Base-by-base conservation (phyloP, 805 yeast species). In the Sungouiozyma intestinalis region DNA sequence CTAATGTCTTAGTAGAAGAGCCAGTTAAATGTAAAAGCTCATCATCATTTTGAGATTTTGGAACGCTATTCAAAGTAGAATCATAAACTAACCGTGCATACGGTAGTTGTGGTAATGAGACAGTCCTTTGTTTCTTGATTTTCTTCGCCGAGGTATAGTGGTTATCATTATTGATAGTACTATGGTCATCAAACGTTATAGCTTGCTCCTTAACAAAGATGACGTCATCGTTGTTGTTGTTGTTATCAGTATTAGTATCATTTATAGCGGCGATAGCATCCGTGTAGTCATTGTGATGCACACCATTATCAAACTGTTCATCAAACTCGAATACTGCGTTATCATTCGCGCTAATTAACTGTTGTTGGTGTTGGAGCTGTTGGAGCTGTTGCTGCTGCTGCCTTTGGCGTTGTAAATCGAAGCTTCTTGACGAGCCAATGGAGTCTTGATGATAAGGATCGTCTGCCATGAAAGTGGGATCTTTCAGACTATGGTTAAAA, bases 31-130 rank as follows among this genome's bases (percentile, higher is more conserved):
- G 55, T 42, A 60, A 35, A 37, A 60, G 40, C 40, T 60, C 64
- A 19, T 58, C 60, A 38, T 60, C 58, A 21, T 50, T 52, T 42
- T 60, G 63, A 29, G 14, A n/a, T n/a, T 33, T 24, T 5, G 33
- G 19, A 16, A 13, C 9, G 13, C 5, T n/a, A 14, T 11, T 16
- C 13, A 4, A 4, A 15, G 8, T 17, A 29, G 34, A 33, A 32
- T 52, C 51, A 50, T 74, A 74, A 2, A 60, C 45, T 15, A 74
- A 57, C 45, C 64, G 69, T 2, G 77, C 65, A 42, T 73, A 65
- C 0, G 77, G 71, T 17, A 75, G 50, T 49, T 75, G 80, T 4
- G 80, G 80, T 38, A 74, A 49, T 0, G 79, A 73, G 35, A 72
- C 69, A 0, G 78, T 73, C 52, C 78, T 60, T 48, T 68, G 68